Evolutionary conservation across 2,329 filamentous ascomycete genomes (phyloP), one percentile per base, ranked within the genome.

Genomic region (Colletotrichum melonis): DNA sequence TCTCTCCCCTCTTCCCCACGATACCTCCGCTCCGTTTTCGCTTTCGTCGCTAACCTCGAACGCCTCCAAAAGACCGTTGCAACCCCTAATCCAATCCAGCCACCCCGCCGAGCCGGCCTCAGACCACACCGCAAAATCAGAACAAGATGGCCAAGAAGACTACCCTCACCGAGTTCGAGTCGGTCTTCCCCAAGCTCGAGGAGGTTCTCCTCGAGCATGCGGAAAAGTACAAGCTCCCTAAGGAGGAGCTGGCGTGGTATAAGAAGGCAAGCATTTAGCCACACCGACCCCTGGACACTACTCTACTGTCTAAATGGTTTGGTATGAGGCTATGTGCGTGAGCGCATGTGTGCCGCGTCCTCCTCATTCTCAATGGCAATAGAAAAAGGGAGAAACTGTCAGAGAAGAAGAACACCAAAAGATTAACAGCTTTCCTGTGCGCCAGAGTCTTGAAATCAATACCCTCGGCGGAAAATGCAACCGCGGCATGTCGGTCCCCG

Each of bases 391-490:
- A 24, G 38, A 42, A 19, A 3, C 28, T n/a, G 16, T 24, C 8
- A 32, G 3, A 9, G 9, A 49, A 69, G 11, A 35, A 12, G 35
- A 64, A 52, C 24, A 65, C 16, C 46, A 6, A 49, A 38, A 57
- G 28, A 38, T 52, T 60, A 16, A 38, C 49, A 6, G 56, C 62
- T 67, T 60, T 19, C 35, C 28, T 46, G 55, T 65, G 52, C 46
- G 19, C 24, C 30, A 98, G 95, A 93, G 90, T 75, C 89, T 98
- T 79, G 90, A 95, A 81, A 89, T 91, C 86, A 99, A 99, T 86
- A 91, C 94, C 7, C 87, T 97, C 67, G 97, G 97, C 78, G 97
- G 97, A 82, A 99, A 99, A 89, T 98, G 95, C 88, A 99, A 99
- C 87, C 95, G 97, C 81, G 97, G 97, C 86, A 97, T 99, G 91